phyloP scores from a whole-genome alignment of 495 filamentous ascomycete genomes.

The Aspergillus ostianus region DNA sequence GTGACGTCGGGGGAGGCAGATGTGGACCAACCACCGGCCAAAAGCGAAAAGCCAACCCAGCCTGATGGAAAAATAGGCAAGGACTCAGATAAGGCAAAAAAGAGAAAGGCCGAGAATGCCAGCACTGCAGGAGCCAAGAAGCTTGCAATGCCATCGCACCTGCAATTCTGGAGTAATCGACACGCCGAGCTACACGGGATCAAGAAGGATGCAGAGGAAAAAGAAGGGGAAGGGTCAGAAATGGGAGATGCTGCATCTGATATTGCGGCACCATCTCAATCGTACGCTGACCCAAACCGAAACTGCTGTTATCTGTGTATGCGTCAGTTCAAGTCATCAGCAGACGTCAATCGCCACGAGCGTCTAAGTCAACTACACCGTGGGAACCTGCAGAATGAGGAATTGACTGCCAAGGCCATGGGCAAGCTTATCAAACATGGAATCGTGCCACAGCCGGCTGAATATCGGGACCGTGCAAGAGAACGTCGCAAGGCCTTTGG shows the following conservation, averaged over 20 bases:
- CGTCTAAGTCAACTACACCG: slow-evolving; percentile 72
- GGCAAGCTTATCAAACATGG: slow-evolving; percentile 56
- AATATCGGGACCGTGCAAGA: slow-evolving; percentile 81
- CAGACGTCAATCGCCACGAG: slow-evolving; percentile 74
- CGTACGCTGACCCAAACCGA: slow-evolving; percentile 67
- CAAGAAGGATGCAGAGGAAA: slow-evolving; percentile 34
- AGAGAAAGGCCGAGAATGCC: slow-evolving; percentile 59
- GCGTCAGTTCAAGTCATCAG: slow-evolving; percentile 66
- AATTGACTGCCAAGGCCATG: slow-evolving; percentile 56
- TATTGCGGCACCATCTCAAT: slow-evolving; percentile 43
- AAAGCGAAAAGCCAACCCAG: slow-evolving; percentile 35
- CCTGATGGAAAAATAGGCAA: slow-evolving; percentile 43
- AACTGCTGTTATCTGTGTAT: slow-evolving; percentile 78
- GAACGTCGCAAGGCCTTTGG: slow-evolving; percentile 77
- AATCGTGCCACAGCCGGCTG: slow-evolving; percentile 31
- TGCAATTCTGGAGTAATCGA: slow-evolving; percentile 87
- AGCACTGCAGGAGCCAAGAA: slow-evolving; percentile 46
- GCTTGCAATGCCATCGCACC: slow-evolving; percentile 57
- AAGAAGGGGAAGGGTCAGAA: slow-evolving; percentile 14
- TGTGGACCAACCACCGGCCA: slow-evolving; percentile 16
- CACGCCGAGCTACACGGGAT: slow-evolving; percentile 79
- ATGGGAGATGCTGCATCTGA: slow-evolving; percentile 13
- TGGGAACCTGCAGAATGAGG: slow-evolving; percentile 62
- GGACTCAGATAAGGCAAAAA: slow-evolving; percentile 65
- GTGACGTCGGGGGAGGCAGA: slow-evolving; percentile 54